Base-by-base conservation (phyloP, 2,329 filamentous ascomycete genomes). In the Aspergillus latus region DNA sequence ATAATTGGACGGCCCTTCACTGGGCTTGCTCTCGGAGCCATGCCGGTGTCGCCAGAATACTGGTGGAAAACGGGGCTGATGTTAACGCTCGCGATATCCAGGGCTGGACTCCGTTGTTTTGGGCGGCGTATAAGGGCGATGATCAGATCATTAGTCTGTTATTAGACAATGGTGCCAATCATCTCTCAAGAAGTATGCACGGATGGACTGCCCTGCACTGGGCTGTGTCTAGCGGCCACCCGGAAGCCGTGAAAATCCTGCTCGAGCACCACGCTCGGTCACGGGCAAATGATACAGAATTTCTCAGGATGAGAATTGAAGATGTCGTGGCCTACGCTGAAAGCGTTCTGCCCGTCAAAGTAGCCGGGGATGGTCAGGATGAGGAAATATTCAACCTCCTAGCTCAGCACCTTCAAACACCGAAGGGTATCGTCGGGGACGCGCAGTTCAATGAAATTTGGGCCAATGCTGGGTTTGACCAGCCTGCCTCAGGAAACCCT, bases 1-100 rank as follows among this genome's bases (percentile, higher is more conserved):
- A 52, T 8, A 46, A 46, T 11, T 52, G 50, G 50, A 57, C 59
- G n/a, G n/a, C 54, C 4, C 49, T 61, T 11, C 56, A 47, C n/a
- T 50, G 46, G 51, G 57, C 59, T 1, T 55, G 54, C 5, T n/a
- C 32, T 1, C 43, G 50, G 10, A 40, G 51, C 2, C 39, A 59
- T 8, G 8, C 16, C 1, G 11, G 29, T 1, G 7, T 54, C 2
- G 45, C 51, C 9, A 16, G 53, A 11, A 4, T 53, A 2, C 48
- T 61, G 4, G 9, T 56, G 4, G 3, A 37, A 3, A 34, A 34
- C 26, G 43, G 43, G 10, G 2, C 5, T 10, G 43, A 45, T 29
- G n/a, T 21, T 1, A 28, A 45, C n/a, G 21, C 28, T 1, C 16
- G 5, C 6, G 28, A 9, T 10, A 15, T 30, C 8, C 16, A 26